Evolutionary conservation across 345 rosid genomes (phyloP), one percentile per base, ranked within the genome.

Genomic region (Physaria fendleri): DNA sequence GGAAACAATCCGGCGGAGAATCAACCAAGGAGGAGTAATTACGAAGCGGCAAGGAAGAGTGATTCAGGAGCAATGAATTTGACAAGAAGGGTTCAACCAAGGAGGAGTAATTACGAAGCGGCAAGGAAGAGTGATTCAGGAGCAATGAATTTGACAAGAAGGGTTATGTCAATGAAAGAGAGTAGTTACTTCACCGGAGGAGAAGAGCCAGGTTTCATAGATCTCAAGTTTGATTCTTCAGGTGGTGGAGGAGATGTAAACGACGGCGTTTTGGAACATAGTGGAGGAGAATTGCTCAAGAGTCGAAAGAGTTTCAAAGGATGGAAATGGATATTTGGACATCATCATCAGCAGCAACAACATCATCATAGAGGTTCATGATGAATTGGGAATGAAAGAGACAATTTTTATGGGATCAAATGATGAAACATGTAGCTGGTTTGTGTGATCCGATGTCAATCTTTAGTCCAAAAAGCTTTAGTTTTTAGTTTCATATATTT

Each of bases 321-420:
- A 4, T 89, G 97, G 97, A 77, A 81, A 35, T 89, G 99, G 99
- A 82, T 89, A 14, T 89, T 93, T 79, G 73, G 83, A 73, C 82
- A 81, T 47, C 83, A 30, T 8, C 41, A 46, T 6, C 56, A 16
- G 41, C 53, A 28, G 6, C 55, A 22, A 38, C 69, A 11, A 21
- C 64, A 51, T 43, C 71, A 66, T 57, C 34, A 47, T 0, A 38
- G 46, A 47, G 52, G 32, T 22, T 69, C 55, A 34, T 68, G 33
- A 55, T 54, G 28, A 23, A 33, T 18, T 42, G 5, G 42, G 35
- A 47, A 35, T 23, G 56, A 15, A 48, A 39, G 51, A 15, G 10
- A 21, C 3, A 27, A 14, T 52, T 50, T 60, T 42, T 68, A 39
- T 57, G 38, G 71, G 64, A 47, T 66, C 52, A 23, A 35, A 16